A percentile compares a stretch with the other conserved stretches of the same genome.
Evolutionary conservation across 2,329 filamentous ascomycete genomes (phyloP).

Genomic region (Colletotrichum sp.): DNA sequence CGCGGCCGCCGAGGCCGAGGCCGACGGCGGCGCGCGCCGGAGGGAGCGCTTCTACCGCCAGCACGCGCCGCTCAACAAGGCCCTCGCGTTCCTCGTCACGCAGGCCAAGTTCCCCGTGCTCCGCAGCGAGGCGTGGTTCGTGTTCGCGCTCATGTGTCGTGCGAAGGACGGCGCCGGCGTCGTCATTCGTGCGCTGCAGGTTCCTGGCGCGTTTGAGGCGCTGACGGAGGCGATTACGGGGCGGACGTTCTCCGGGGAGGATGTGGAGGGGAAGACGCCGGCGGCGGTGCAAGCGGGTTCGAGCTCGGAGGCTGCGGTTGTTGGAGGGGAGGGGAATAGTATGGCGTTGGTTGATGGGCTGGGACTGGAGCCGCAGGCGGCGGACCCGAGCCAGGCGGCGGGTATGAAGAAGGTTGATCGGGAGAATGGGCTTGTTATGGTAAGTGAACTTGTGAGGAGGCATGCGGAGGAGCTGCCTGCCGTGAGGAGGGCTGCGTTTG

Average conservation of each 20-base stretch:
- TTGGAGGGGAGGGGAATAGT: background rate
- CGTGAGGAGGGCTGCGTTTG: slow-evolving; percentile 45
- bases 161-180: slow-evolving; percentile 53
- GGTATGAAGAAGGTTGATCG: slow-evolving; percentile 58
- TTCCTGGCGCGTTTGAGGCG: slow-evolving; percentile 43
- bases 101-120: slow-evolving; percentile 65
- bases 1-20: background rate
- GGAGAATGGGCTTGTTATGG: slow-evolving; percentile 66
- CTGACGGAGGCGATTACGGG: slow-evolving; percentile 57
- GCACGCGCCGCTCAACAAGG: slow-evolving; percentile 44
- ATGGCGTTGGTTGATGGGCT: slow-evolving; percentile 36
- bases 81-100: slow-evolving; percentile 57
- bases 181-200: slow-evolving; percentile 47
- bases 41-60: slow-evolving; percentile 48
- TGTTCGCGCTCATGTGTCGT: slow-evolving; percentile 65
- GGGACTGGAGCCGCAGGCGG: slow-evolving; percentile 52
- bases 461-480: slow-evolving; percentile 44
- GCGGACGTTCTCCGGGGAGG: slow-evolving; percentile 29
- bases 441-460: slow-evolving; percentile 58
- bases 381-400: slow-evolving; percentile 46
- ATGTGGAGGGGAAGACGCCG: background rate
- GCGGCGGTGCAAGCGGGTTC: background rate
- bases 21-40: slow-evolving; percentile 23
- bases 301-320: background rate
- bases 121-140: slow-evolving; percentile 66